Conservation (phyloP, 2,329 filamentous ascomycete genomes). For the Trichophyton verrucosum region DNA sequence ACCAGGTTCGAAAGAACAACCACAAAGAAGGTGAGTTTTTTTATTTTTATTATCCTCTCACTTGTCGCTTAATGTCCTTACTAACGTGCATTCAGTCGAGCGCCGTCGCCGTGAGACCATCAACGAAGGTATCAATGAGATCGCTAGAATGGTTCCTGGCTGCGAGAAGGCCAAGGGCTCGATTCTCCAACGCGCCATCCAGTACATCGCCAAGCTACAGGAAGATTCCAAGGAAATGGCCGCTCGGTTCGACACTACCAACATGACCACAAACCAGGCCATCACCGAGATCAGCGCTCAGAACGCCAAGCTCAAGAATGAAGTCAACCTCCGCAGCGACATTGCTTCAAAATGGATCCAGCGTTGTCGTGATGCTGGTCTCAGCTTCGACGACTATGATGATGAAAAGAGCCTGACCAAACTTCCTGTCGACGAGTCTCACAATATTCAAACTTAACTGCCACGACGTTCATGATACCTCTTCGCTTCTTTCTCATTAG, state of each 20-base stretch:
- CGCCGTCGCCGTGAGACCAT: slow-evolving; percentile 93
- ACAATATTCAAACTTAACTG: slow-evolving; percentile 3
- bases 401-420: slow-evolving; percentile 30
- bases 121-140: slow-evolving; percentile 96
- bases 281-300: slow-evolving; percentile 80
- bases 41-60: neutral
- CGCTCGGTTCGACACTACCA: slow-evolving; percentile 32
- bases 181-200: slow-evolving; percentile 82
- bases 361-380: slow-evolving; percentile 35
- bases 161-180: slow-evolving; percentile 99
- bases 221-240: slow-evolving; percentile 34
- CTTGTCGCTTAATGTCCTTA: neutral
- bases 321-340: slow-evolving; percentile 76
- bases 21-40: slow-evolving; percentile 79
- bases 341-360: slow-evolving; percentile 41
- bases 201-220: slow-evolving; percentile 77
- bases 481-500: neutral
- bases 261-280: slow-evolving; percentile 34
- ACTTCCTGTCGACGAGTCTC: slow-evolving; percentile 12
- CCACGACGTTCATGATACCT: neutral
- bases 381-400: slow-evolving; percentile 39
- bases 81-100: slow-evolving; percentile 53
- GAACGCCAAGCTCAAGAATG: slow-evolving; percentile 89
- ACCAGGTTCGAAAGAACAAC: slow-evolving; percentile 91
- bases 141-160: slow-evolving; percentile 92